Evolutionary conservation across 2,329 filamentous ascomycete species (phyloP), one percentile per base, ranked within the genome.

Genomic region (Incumbomyces lentus): DNA sequence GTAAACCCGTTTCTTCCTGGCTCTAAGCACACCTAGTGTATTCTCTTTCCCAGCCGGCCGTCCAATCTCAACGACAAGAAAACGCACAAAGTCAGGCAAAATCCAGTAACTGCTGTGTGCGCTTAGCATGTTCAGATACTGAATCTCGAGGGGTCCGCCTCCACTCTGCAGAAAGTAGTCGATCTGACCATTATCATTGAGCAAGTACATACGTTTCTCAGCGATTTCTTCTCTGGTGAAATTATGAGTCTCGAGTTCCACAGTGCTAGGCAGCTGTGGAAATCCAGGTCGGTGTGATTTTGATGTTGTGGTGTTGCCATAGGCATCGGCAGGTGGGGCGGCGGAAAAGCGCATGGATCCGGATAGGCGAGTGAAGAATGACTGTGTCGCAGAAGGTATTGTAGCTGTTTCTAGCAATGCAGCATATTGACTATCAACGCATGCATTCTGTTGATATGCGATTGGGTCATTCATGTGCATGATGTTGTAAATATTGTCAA

Each of bases 401-500:
- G 82, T 80, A 5, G 87, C 86, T 16, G 76, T 75, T 64, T 83
- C 88, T 37, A 98, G 73, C 42, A 80, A 80, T 6, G 79, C 72
- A 0, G 89, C 82, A 57, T 95, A 95, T 17, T 74, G 72, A 3
- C 79, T 77, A 62, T 98, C 92, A 35, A 96, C 81, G 2, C 89
- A 83, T 17, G 89, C 87, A 58, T 95, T 98, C 48, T 96, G 77
- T 13, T 90, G 76, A 63, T 95, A 96, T 1, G 89, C 86, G 47
- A 98, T 93, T 1, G 92, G 79, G 52, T 84, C 80, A 50, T 81
- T 82, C 30, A 77, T 76, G 55, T 83, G 80, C 60, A 96, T 78
- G 52, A 98, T 77, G 59, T 98, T 98, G 71, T 96, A 98, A 47
- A 98, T 76, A 62, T 96, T 98, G 67, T 96, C 87, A 1, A 96